Conservation (phyloP, 2,329 filamentous ascomycete genomes). For the Diaporthe citrichinensis region DNA sequence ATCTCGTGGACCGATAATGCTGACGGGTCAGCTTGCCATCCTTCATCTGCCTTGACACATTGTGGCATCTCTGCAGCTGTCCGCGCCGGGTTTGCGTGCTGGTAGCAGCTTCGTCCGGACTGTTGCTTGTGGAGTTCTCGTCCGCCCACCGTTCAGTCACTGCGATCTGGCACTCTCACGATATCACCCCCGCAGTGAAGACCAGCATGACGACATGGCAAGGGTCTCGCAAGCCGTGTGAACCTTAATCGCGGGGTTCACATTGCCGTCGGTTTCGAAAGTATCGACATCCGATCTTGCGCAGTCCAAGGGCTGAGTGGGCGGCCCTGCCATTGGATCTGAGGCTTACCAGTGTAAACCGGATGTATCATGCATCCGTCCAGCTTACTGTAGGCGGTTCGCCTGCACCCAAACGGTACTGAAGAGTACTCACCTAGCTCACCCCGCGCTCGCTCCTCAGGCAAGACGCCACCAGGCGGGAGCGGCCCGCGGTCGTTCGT, state of each 20-base stretch:
- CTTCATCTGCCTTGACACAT: conserved; percentile 26
- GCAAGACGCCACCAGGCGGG: conserved; percentile 26
- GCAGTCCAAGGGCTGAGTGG: conserved; percentile 1
- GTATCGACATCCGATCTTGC: conserved; percentile 16
- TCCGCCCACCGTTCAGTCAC: background rate
- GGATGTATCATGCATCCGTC: conserved; percentile 6
- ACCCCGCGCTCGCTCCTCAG: conserved; percentile 3
- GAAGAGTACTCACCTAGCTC: background rate
- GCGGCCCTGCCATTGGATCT: conserved; percentile 7
- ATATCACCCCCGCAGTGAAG: conserved; percentile 2
- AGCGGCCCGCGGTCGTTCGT: conserved; percentile 32
- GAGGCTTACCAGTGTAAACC: conserved; percentile 19
- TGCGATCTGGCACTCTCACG: conserved; percentile 6
- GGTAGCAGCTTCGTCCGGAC: too few relatives aligned
- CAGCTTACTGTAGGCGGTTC: background rate
- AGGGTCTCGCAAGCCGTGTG: conserved; percentile 9
- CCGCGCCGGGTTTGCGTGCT: background rate
- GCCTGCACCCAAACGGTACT: background rate
- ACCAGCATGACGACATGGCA: conserved; percentile 24
- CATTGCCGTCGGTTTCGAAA: conserved; percentile 22
- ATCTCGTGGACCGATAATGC: conserved; percentile 30
- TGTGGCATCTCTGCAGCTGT: conserved; percentile 39
- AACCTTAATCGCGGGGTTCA: conserved; percentile 20
- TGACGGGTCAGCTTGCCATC: conserved; percentile 11
- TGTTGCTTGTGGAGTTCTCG: background rate